Percentiles rank a stretch among this genome's conserved stretches.
Conservation (phyloP, 2,329 filamentous ascomycete genomes). For the Fragosphaeria purpurea region DNA sequence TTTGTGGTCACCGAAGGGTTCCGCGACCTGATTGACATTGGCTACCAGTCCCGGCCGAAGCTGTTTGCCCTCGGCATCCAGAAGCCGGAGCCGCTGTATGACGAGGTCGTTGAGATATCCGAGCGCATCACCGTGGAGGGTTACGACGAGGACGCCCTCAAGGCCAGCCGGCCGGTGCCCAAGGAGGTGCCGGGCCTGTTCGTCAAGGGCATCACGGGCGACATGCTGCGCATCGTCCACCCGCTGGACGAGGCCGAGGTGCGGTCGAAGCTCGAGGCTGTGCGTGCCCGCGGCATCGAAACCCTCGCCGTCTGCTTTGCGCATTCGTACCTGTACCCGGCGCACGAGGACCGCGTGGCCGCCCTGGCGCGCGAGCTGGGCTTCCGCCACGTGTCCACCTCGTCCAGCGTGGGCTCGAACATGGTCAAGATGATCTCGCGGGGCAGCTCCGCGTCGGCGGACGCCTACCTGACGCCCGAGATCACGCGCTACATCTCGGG, state of each 20-base stretch:
- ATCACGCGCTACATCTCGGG: constrained; percentile 62
- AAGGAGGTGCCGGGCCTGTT: constrained; percentile 26
- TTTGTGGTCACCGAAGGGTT: constrained; percentile 12
- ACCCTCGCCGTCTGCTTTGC: constrained; percentile 35
- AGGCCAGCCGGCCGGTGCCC: constrained; percentile 23
- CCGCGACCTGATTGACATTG: constrained; percentile 10
- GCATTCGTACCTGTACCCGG: constrained; percentile 48
- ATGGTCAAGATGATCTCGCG: constrained; percentile 66
- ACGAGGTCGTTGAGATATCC: constrained; percentile 11
- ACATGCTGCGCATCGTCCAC: constrained; percentile 22
- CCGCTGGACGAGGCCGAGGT: constrained; percentile 19
- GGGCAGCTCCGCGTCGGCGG: constrained; percentile 59
- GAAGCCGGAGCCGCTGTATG: constrained; percentile 9
- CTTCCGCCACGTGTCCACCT: background rate
- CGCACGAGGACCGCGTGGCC: constrained; percentile 37
- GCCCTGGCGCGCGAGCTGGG: constrained; percentile 7
- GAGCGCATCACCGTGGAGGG: constrained; percentile 16
- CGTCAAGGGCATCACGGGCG: constrained; percentile 17
- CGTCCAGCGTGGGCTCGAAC: background rate
- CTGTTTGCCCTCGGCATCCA: constrained; percentile 10
- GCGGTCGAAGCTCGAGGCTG: constrained; percentile 20
- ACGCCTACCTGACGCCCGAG: constrained; percentile 64
- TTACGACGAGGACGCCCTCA: constrained; percentile 23
- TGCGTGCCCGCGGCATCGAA: constrained; percentile 34
- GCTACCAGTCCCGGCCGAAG: constrained; percentile 12